Conservation (phyloP, 2,329 filamentous ascomycete species). For the Sclerotinia glacialis region DNA sequence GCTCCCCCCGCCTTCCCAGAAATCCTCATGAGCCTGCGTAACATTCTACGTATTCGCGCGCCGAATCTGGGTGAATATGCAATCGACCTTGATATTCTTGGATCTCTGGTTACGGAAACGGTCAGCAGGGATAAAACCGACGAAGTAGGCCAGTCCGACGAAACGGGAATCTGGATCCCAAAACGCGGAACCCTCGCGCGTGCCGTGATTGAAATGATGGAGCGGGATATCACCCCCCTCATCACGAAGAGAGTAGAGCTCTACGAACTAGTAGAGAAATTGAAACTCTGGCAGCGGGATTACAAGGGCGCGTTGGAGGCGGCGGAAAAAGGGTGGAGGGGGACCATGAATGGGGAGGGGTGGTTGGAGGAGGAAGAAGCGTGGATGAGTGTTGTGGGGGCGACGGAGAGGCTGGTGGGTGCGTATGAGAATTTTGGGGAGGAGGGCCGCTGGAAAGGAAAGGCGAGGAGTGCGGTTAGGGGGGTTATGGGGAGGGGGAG, state of each 20-base stretch:
- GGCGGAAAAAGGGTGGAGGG: constrained; percentile 86
- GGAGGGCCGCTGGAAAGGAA: constrained; percentile 77
- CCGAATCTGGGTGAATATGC: constrained; percentile 68
- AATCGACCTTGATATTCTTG: constrained; percentile 71
- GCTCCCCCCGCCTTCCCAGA: constrained; percentile 72
- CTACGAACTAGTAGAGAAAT: constrained; percentile 70
- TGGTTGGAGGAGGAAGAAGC: constrained; percentile 46
- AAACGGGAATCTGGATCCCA: constrained; percentile 42
- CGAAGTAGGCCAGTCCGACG: constrained; percentile 17
- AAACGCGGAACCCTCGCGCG: constrained; percentile 59
- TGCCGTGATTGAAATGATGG: constrained; percentile 68
- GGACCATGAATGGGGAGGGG: constrained; percentile 46
- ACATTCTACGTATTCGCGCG: constrained; percentile 71
- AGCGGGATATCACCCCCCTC: constrained; percentile 72
- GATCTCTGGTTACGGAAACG: constrained; percentile 68
- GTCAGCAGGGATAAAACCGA: constrained; percentile 48
- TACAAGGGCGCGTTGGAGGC: constrained; percentile 73
- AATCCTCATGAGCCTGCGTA: constrained; percentile 69
- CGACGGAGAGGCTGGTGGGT: constrained; percentile 76
- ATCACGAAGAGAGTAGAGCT: constrained; percentile 77
- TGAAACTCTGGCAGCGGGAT: constrained; percentile 71
- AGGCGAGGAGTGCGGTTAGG: constrained; percentile 78
- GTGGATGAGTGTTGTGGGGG: constrained; percentile 57
- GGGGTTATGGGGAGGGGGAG: constrained; percentile 80
- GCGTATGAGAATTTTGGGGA: constrained; percentile 77